Evolutionary conservation across 768 basidiomycete genomes (phyloP).

Genomic region (Suillus occidentalis): DNA sequence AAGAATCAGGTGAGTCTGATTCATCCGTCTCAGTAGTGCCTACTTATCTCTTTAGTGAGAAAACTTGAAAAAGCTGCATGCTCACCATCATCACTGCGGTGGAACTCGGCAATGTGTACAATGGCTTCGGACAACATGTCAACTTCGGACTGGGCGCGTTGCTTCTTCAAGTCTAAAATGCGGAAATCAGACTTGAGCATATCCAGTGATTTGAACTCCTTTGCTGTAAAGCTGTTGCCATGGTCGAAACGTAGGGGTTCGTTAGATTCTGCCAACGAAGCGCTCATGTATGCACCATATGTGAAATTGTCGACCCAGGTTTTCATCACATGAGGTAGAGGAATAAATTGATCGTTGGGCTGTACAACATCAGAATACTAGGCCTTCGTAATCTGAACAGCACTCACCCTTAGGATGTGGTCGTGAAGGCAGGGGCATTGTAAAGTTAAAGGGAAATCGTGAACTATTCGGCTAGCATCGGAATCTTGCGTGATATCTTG

Average conservation of each 20-base stretch:
- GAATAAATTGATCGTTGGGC: neutral
- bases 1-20: neutral
- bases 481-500: neutral
- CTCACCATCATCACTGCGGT: neutral
- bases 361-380: neutral
- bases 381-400: neutral
- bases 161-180: constrained; percentile 1
- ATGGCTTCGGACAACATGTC: neutral
- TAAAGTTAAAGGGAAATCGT: neutral
- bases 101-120: neutral
- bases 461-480: neutral
- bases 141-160: neutral
- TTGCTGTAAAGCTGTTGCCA: neutral
- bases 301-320: neutral
- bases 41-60: neutral
- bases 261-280: neutral
- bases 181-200: neutral
- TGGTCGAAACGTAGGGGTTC: neutral
- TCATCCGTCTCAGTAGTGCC: neutral
- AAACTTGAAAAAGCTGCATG: neutral
- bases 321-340: neutral
- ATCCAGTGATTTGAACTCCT: neutral
- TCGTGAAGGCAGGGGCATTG: neutral
- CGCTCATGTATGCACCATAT: neutral
- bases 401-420: neutral